Base-by-base conservation (phyloP, 352 stramenopile genomes). In the Pythium sukuiense region DNA sequence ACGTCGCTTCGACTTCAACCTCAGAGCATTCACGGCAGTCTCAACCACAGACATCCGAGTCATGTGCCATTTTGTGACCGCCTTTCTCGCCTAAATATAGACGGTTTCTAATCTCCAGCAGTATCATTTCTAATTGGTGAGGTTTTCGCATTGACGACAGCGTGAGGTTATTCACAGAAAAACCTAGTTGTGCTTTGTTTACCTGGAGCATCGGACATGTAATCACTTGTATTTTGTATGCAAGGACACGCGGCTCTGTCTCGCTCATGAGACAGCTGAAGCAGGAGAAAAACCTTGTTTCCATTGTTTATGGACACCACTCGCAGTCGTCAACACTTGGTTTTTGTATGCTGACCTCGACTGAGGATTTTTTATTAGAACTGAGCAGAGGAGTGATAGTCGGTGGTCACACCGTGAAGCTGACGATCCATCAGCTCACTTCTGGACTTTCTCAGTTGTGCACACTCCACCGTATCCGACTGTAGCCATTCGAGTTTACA, bases 121-220 rank as follows among this genome's bases (percentile, higher is more conserved):
- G 14, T 48, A n/a, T 24, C 14, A 16, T 48, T 48, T 48, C 39
- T 48, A 48, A 24, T 24, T 20, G 16, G 13, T 48, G 39, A 48
- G 39, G 39, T 48, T 48, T 48, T 24, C 13, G 20, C 20, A 24
- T 24, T 24, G 20, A 24, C 20, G 20, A 24, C 20, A 24, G 20
- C 20, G 29, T 65, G 35, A 58, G 59, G 58, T 57, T 50, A 8
- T 46, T 49, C 18, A 6, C 7, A 46, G 52, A 53, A 68, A 68
- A 68, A 68, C 61, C 61, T 20, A 68, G 39, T 68, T 68, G 32
- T 14, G 43, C 6, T 26, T 63, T 68, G 61, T 37, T 68, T 68
- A 62, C 48, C 7, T 45, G 43, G 45, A 33, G 27, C 49, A 26
- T 18, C 16, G 29, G 29, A 20, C 16, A 2, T 53, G 61, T 68